Conservation (phyloP, 2,329 filamentous ascomycete species). For the Pleurostoma richardsiae region DNA sequence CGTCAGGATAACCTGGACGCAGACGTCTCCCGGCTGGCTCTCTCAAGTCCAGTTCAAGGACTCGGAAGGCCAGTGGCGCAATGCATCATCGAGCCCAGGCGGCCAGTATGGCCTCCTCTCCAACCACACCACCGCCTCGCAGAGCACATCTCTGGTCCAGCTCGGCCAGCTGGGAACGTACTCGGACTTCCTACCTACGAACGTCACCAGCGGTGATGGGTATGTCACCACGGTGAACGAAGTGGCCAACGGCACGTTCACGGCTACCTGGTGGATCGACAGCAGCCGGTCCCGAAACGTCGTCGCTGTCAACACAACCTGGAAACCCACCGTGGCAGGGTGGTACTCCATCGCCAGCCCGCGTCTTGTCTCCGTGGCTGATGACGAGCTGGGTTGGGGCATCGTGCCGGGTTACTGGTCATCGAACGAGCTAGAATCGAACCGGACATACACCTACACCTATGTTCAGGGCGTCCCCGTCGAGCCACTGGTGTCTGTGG, state of each 20-base stretch:
- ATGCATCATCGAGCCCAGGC: not conserved
- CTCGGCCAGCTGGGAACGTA: not conserved
- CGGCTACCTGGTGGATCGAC: constrained; percentile 5
- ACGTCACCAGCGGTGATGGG: not conserved
- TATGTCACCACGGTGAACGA: not conserved
- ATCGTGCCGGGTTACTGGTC: constrained; percentile 8
- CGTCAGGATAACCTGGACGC: not conserved
- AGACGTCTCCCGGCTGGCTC: not conserved
- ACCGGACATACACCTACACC: constrained; percentile 1
- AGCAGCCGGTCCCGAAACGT: constrained; percentile 3
- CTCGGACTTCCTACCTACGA: not conserved
- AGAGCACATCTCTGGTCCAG: not conserved
- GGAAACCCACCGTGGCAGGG: constrained; percentile 1
- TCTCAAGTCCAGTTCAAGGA: not conserved
- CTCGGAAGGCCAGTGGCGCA: not conserved
- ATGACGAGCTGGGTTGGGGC: constrained; percentile 6
- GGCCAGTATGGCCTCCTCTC: not conserved
- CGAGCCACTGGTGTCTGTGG: constrained; percentile 1
- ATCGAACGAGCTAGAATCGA: constrained; percentile 3
- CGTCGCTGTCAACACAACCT: constrained; percentile 6
- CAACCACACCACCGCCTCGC: not conserved
- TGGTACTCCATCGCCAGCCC: constrained; percentile 7
- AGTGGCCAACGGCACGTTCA: constrained; percentile 4
- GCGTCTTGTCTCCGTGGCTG: constrained; percentile 1
- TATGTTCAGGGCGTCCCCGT: constrained; percentile 7